Base-by-base conservation (phyloP, 2,329 filamentous ascomycete genomes). In the Amesomyces nigricolor region DNA sequence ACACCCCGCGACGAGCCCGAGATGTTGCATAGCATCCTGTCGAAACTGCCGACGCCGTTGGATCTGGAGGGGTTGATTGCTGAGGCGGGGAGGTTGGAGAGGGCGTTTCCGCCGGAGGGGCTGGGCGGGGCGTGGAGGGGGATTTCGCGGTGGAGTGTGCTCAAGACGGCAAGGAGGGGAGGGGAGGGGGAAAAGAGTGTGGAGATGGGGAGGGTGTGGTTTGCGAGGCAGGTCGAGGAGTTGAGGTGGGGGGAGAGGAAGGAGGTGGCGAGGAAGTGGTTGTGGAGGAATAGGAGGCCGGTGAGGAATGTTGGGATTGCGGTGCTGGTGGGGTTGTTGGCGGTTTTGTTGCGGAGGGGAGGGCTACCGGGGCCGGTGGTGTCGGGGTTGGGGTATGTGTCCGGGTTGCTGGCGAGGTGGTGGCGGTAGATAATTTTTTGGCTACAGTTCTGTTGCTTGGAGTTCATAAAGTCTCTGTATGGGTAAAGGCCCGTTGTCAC, bases 21-120 rank as follows among this genome's bases (percentile, higher is more conserved):
- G 66, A 95, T 99, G 82, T 80, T 99, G 22, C 91, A 96, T 69
- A 88, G 86, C 58, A 85, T 89, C 37, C 81, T 99, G 11, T 89
- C 89, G 42, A 96, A 94, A 70, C 79, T 99, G 6, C 94, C 94
- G 0, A 80, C 83, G 50, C 85, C 86, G 16, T 81, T 96, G 55
- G 81, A 95, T 66, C 75, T 99, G 22, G 92, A 99, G 62, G 75
- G 75, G 7, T 79, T 96, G 51, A 87, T 99, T 59, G 68, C 75
- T 16, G 77, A 79, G 49, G 83, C 92, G 0, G 76, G 82, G 3
- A 67, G 68, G 29, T 77, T 97, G 0, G 87, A 87, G 68, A 70
- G 77, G 6, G 66, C 71, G 2, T 75, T 88, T 62, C 92, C 91
- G 1, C 94, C 92, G 0, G 81, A 89, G 62, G 77, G 74, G 0